Evolutionary conservation across 163 green algal genomes (phyloP).

Genomic region (Scenedesmus sp.): DNA sequence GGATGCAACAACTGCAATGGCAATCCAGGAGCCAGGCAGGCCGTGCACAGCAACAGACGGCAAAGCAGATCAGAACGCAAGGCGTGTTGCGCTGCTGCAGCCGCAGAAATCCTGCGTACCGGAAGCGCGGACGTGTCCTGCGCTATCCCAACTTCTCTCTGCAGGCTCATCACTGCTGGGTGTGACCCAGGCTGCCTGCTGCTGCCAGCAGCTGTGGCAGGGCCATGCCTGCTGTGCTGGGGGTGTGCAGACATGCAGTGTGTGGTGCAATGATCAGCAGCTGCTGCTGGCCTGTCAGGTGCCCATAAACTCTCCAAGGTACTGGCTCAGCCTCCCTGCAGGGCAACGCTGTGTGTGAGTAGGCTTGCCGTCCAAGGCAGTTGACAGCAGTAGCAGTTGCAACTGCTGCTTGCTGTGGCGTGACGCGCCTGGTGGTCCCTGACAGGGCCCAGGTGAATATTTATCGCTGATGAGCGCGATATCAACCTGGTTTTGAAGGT

Average conservation of each 20-base stretch:
- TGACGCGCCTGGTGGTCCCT: background rate
- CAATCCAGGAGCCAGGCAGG: background rate
- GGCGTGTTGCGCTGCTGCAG: background rate
- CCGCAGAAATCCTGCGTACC: background rate
- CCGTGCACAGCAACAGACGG: background rate
- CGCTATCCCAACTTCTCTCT: slow-evolving; percentile 28
- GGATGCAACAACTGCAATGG: background rate
- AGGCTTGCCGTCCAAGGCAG: background rate
- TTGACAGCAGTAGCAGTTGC: background rate
- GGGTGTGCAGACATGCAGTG: background rate
- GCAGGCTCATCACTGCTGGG: slow-evolving; percentile 33
- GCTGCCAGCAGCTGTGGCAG: background rate
- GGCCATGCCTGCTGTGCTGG: background rate
- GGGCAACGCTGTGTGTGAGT: background rate
- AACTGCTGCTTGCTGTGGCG: background rate
- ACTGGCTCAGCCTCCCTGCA: background rate
- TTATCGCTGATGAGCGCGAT: background rate
- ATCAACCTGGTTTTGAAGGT: background rate
- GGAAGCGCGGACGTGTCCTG: slow-evolving; percentile 1
- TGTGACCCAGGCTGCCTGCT: slow-evolving; percentile 7
- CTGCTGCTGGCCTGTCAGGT: slow-evolving; percentile 1
- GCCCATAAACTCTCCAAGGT: background rate
- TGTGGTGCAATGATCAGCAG: background rate
- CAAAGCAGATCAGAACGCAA: background rate
- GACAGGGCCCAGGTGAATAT: background rate